Percentiles rank a stretch among this genome's conserved stretches.
These are phyloP conservation scores for Boletus subcaerulescens DNA, from an alignment of 768 basidiomycete genomes.

Conservation along the genomic window DNA sequence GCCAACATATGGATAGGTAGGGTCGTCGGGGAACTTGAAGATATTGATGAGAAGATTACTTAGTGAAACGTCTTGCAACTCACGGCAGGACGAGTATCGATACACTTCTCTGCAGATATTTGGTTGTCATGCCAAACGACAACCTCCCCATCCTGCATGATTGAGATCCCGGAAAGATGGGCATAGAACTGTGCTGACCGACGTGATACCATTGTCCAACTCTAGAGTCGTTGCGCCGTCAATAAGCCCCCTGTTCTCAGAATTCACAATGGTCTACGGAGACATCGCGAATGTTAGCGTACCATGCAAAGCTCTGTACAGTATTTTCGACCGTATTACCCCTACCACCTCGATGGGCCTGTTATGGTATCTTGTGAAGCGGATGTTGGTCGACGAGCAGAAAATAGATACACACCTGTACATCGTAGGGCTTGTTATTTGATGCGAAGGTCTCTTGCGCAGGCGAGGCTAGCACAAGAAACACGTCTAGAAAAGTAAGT, in stretches of 20 bases:
- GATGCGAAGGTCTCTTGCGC: slow-evolving; percentile 24
- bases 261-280: slow-evolving; percentile 2
- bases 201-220: slow-evolving; percentile 75
- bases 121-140: slow-evolving; percentile 81
- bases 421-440: slow-evolving; percentile 41
- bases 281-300: slow-evolving; percentile 15
- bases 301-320: slow-evolving; percentile 77
- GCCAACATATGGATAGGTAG: slow-evolving; percentile 71
- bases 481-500: not conserved
- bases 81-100: slow-evolving; percentile 65
- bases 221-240: slow-evolving; percentile 76
- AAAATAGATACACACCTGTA: slow-evolving; percentile 40
- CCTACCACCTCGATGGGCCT: slow-evolving; percentile 78
- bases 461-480: slow-evolving; percentile 26
- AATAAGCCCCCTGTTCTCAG: slow-evolving; percentile 58
- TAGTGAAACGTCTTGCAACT: slow-evolving; percentile 14
- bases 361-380: slow-evolving; percentile 1
- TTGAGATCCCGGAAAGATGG: slow-evolving; percentile 3
- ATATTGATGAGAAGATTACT: not conserved
- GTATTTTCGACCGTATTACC: slow-evolving; percentile 74
- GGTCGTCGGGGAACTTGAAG: slow-evolving; percentile 51
- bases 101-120: slow-evolving; percentile 62
- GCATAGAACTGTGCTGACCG: slow-evolving; percentile 37
- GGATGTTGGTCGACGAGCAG: not conserved
- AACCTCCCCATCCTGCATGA: slow-evolving; percentile 62